Percentiles rank a stretch among this genome's conserved stretches.
These are phyloP conservation scores for Trichophyton schoenleinii DNA, from an alignment of 2,329 filamentous ascomycete genomes.

Conservation along the genomic window DNA sequence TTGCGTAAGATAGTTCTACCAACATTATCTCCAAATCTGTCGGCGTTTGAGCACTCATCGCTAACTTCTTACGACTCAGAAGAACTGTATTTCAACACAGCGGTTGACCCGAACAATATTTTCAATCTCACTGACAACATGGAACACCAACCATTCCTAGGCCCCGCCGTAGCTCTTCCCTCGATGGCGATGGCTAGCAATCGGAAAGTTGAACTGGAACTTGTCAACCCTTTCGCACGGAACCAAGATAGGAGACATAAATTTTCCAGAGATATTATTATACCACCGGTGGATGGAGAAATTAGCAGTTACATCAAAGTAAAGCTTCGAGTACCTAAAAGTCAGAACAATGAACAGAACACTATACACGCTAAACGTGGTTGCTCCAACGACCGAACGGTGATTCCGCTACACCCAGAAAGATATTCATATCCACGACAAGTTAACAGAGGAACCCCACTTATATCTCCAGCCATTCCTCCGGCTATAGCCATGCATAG, in stretches of 20 bases:
- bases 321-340: neutral
- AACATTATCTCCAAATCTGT: neutral
- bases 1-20: neutral
- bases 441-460: neutral
- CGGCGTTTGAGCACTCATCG: neutral
- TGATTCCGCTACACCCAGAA: neutral
- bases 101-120: neutral
- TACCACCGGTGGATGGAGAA: neutral
- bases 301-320: slow-evolving; percentile 12
- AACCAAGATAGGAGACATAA: neutral
- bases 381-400: neutral
- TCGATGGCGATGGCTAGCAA: neutral
- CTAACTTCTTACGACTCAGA: neutral
- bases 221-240: slow-evolving; percentile 2
- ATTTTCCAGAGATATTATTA: neutral
- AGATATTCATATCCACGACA: neutral
- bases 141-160: neutral
- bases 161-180: neutral
- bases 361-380: neutral
- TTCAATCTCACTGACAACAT: neutral
- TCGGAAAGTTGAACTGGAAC: neutral
- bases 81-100: neutral
- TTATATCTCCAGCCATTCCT: neutral
- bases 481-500: neutral
- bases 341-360: neutral